Base-by-base conservation (phyloP, 768 basidiomycete genomes). In the Phanerochaete sordida region DNA sequence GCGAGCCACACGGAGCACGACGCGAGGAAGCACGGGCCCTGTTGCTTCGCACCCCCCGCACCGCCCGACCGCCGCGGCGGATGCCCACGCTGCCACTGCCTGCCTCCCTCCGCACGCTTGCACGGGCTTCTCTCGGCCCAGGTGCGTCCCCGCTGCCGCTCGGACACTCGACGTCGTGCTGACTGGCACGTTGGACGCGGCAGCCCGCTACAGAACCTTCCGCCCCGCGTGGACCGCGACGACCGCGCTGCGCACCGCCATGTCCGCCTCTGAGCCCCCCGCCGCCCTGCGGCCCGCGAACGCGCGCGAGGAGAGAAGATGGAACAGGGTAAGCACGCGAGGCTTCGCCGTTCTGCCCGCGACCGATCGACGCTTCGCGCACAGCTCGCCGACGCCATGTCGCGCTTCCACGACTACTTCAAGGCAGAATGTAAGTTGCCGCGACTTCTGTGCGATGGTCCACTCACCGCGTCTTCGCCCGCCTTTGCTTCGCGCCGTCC, bases 401-500 rank as follows among this genome's bases (percentile, higher is more conserved):
- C 46, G 9, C 61, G 56, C 43, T 71, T 68, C 56, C 70, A 71
- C 53, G 60, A 68, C 27, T 65, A 67, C 47, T 84, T 82, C 72
- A 84, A 82, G 61, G 60, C 73, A 31, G 79, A 83, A 67, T 83
- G 81, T 80, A 62, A 49, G 78, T 72, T n/a, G 16, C 24, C 26
- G 19, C 39, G 39, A n/a, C n/a, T n/a, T n/a, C n/a, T n/a, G n/a
- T n/a, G n/a, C n/a, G n/a, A n/a, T n/a, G n/a, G n/a, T n/a, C n/a
- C n/a, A n/a, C n/a, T n/a, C n/a, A n/a, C n/a, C n/a, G n/a, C n/a
- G n/a, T n/a, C n/a, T n/a, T n/a, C n/a, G n/a, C n/a, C n/a, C n/a
- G n/a, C n/a, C n/a, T n/a, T n/a, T n/a, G n/a, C n/a, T n/a, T n/a
- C n/a, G n/a, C n/a, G n/a, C n/a, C n/a, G n/a, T 11, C 39, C 8